Evolutionary conservation across 2,329 filamentous ascomycete genomes (phyloP), one percentile per base, ranked within the genome.

Genomic region (Alternaria infectoria): DNA sequence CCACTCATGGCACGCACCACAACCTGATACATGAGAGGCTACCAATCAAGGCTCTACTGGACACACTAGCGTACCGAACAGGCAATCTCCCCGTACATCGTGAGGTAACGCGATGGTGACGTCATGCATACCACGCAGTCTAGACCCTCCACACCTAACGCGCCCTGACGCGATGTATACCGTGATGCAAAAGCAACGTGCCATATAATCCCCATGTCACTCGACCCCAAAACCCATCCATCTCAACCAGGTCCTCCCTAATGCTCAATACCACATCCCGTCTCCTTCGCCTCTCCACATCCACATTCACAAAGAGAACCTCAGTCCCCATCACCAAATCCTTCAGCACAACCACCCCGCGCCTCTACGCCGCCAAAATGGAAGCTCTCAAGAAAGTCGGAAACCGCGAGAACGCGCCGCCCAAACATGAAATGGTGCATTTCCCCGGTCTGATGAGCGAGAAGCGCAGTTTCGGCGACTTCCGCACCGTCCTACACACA

Each of bases 401-500:
- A 2, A 77, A 78, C 61, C 60, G 71, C 59, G 57, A 77, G 23
- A 47, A 66, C 25, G 59, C 64, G 61, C 72, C 75, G 9, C 78
- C 77, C 1, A 71, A 71, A 50, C 78, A 79, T 28, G 73, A 89
- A 67, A 89, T 90, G 86, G 84, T 84, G n/a, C 86, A 88, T 75
- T 89, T 90, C 66, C 84, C 86, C 0, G 79, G 83, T 13, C 83
- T 90, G 77, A 83, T 86, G 26, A 85, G 82, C 9, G 80, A 84
- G 8, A 81, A 88, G 52, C 82, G 88, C 19, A 80, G 83, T 43
- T 89, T 87, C 19, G 83, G 80, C 3, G 85, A 88, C 61, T 90
- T 90, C 73, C 81, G 88, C 5, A 86, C 86, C 32, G 87, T 90
- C 21, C 77, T 90, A 13, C 88, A 86, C 77, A 90, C 88, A 2